Base-by-base conservation (phyloP, 2,329 filamentous ascomycete genomes). In the Fusarium sp. region DNA sequence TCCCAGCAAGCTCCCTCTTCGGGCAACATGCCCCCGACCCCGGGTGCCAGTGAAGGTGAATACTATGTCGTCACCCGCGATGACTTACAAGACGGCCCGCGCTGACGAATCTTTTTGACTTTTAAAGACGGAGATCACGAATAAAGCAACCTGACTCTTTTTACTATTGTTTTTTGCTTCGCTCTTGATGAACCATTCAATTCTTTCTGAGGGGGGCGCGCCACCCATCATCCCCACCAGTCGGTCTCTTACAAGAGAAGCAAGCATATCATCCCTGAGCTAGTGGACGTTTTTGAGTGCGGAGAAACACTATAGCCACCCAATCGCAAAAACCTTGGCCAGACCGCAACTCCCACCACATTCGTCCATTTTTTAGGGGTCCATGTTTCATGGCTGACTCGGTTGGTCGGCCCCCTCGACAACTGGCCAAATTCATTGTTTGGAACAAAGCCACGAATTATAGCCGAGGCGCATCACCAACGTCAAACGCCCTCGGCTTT, bases 31-130 rank as follows among this genome's bases (percentile, higher is more conserved):
- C 86, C 86, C 74, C 86, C 86, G 56, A 88, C 86, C 52, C 86
- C 86, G 50, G 85, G 85, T 71, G 85, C 83, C 78, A 88, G 86
- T 81, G 86, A 89, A 86, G 86, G 86, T 88, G 84, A 88, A 83
- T 85, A 84, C 78, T 78, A 80, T 73, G 76, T 80, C 73, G 77
- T 76, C 67, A 73, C 75, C 65, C 72, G 63, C 62, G 74, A 72
- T 60, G 72, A 77, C 63, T 70, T 75, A 67, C 67, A 70, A 71
- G 75, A 77, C 70, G 51, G 41, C 57, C 67, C 72, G 50, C 71
- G 75, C 77, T 78, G 75, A 78, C 76, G 68, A 67, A 65, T 45
- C 23, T 64, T 57, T 58, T 73, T 57, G 63, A 68, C 63, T 71
- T 66, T 47, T 71, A 36, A 62, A 81, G 80, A 81, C 70, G 80